Percentiles rank a stretch among this genome's conserved stretches.
Evolutionary conservation across 805 yeast species (phyloP).

Genomic region (Suhomyces sp.): DNA sequence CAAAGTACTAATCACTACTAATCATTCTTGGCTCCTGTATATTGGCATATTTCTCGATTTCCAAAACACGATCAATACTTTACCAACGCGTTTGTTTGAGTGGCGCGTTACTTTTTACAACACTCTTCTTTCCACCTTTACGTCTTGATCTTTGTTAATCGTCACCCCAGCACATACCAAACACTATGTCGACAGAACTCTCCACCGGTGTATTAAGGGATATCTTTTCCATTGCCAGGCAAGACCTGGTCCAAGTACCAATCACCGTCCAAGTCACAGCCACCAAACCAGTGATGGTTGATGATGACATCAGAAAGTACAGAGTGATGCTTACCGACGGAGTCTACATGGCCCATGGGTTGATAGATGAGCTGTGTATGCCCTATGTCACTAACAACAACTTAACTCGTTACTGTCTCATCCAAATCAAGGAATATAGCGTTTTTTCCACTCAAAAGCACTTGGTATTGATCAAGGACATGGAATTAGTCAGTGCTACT

Average conservation of each 20-base stretch:
- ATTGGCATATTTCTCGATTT: too few relatives aligned
- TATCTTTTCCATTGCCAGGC: slow-evolving; percentile 17
- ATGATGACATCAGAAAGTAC: slow-evolving; percentile 18
- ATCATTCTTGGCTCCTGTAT: too few relatives aligned
- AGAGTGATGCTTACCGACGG: slow-evolving; percentile 43
- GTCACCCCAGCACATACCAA: background rate
- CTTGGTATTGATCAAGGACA: slow-evolving; percentile 47
- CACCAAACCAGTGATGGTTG: slow-evolving; percentile 37
- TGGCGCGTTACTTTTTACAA: slow-evolving; percentile 7
- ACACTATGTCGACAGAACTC: slow-evolving; percentile 9
- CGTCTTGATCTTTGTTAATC: background rate
- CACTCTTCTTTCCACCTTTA: background rate
- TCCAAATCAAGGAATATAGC: slow-evolving; percentile 41
- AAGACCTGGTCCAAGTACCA: slow-evolving; percentile 20
- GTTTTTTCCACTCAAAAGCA: slow-evolving; percentile 50
- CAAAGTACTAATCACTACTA: too few relatives aligned
- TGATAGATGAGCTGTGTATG: slow-evolving; percentile 42
- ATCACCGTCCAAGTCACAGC: slow-evolving; percentile 36
- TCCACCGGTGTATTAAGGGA: slow-evolving; percentile 16
- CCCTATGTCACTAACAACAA: slow-evolving; percentile 42
- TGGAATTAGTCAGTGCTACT: slow-evolving; percentile 40
- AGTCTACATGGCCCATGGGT: slow-evolving; percentile 34
- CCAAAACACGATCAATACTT: too few relatives aligned
- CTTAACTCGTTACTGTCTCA: slow-evolving; percentile 44
- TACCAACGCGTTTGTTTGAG: slow-evolving; percentile 3